Percentiles rank a stretch among this genome's conserved stretches.
Conservation (phyloP, 2,329 filamentous ascomycete genomes). For the Colletotrichum limetticola region DNA sequence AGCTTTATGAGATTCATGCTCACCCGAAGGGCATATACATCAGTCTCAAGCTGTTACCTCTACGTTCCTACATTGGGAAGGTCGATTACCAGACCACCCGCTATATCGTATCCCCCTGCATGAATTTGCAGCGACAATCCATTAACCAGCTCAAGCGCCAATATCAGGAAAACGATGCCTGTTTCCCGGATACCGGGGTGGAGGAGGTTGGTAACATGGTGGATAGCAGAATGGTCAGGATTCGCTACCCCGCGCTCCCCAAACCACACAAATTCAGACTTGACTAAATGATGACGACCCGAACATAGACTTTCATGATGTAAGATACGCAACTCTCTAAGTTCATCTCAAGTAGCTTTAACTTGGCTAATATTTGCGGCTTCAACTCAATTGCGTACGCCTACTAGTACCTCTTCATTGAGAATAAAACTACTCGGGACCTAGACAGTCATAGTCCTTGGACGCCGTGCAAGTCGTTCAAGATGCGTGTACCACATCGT, state of each 20-base stretch:
- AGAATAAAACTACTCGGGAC: background rate
- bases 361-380: background rate
- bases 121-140: background rate
- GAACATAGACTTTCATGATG: background rate
- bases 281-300: background rate
- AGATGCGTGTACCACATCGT: conserved; percentile 17
- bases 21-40: background rate
- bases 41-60: background rate
- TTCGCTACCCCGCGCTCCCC: background rate
- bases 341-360: background rate
- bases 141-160: background rate
- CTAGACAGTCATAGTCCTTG: too few relatives aligned
- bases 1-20: background rate
- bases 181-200: background rate
- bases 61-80: background rate
- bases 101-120: background rate
- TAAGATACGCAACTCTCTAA: background rate
- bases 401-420: background rate
- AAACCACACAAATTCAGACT: background rate
- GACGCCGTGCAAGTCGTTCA: background rate
- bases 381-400: background rate
- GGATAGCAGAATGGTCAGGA: background rate
- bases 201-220: background rate
- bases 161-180: background rate
- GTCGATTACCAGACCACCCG: background rate